phyloP scores from a whole-genome alignment of 768 basidiomycete genomes.

The Paxillus rubicundulus region DNA sequence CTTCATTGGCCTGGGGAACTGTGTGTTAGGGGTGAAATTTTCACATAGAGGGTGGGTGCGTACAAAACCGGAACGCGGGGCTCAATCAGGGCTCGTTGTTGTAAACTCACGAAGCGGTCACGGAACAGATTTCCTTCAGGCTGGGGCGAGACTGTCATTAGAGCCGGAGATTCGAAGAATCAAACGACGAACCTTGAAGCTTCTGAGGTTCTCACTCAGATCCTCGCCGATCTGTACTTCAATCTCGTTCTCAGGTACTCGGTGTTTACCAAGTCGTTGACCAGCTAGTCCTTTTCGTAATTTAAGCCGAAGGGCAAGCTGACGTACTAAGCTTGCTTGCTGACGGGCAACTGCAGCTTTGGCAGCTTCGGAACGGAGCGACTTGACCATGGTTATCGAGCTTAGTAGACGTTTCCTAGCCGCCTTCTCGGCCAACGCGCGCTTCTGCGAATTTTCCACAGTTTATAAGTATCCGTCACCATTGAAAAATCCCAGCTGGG shows the following conservation, averaged over 20 bases:
- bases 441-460: slow-evolving; percentile 46
- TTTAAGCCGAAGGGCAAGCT: slow-evolving; percentile 44
- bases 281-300: slow-evolving; percentile 68
- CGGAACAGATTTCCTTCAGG: slow-evolving; percentile 93
- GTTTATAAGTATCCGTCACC: neutral
- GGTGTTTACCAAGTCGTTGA: slow-evolving; percentile 75
- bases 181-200: slow-evolving; percentile 63
- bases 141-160: slow-evolving; percentile 38
- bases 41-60: slow-evolving; percentile 25
- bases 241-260: slow-evolving; percentile 62
- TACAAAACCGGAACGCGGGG: slow-evolving; percentile 80
- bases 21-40: neutral
- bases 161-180: neutral
- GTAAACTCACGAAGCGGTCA: slow-evolving; percentile 84
- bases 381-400: slow-evolving; percentile 54
- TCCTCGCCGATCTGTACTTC: slow-evolving; percentile 92
- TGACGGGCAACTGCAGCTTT: slow-evolving; percentile 38
- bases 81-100: slow-evolving; percentile 84
- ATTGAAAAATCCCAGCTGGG: neutral
- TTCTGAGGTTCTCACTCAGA: slow-evolving; percentile 78
- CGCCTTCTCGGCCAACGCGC: slow-evolving; percentile 55
- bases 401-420: slow-evolving; percentile 60
- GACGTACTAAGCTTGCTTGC: slow-evolving; percentile 36
- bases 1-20: slow-evolving; percentile 21
- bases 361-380: slow-evolving; percentile 44